These are phyloP conservation scores for Aspergillus haitiensis DNA, from an alignment of 495 filamentous ascomycete species.

Conservation along the genomic window DNA sequence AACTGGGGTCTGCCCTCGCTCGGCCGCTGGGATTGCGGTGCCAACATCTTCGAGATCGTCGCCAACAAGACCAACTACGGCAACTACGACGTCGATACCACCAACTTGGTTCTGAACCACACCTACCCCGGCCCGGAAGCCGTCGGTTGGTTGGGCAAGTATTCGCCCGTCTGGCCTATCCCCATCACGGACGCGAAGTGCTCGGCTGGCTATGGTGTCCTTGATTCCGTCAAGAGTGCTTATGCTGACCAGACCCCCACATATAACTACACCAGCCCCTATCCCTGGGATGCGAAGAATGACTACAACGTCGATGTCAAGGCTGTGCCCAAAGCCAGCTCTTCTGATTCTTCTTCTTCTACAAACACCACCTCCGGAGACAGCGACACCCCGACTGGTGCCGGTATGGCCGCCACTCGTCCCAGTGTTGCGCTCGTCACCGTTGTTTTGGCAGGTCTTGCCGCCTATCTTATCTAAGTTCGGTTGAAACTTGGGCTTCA, in stretches of 20 bases:
- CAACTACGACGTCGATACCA: slow-evolving; percentile 43
- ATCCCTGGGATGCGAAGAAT: slow-evolving; percentile 26
- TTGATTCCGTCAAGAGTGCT: slow-evolving; percentile 41
- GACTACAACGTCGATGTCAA: background rate
- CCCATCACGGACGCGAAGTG: slow-evolving; percentile 44
- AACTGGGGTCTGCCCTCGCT: slow-evolving; percentile 67
- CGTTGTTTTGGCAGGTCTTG: no score
- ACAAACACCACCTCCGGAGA: background rate
- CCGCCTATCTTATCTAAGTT: no score
- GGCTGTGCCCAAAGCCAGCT: background rate
- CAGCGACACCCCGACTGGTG: background rate
- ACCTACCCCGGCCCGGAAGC: slow-evolving; percentile 47
- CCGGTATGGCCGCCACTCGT: background rate
- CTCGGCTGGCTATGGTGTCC: slow-evolving; percentile 46
- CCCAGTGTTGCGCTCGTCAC: background rate
- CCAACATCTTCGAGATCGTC: slow-evolving; percentile 58
- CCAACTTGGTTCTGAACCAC: slow-evolving; percentile 44
- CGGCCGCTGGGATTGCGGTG: slow-evolving; percentile 65
- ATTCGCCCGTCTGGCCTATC: slow-evolving; percentile 40
- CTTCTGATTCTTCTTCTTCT: background rate
- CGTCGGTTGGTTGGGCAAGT: slow-evolving; percentile 30
- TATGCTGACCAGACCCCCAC: slow-evolving; percentile 31
- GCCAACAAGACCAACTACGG: slow-evolving; percentile 51
- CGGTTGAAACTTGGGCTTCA: no score
- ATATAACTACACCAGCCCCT: slow-evolving; percentile 45